phyloP scores from a whole-genome alignment of 176 grass and related monocot species.

The Leersia perrieri region DNA sequence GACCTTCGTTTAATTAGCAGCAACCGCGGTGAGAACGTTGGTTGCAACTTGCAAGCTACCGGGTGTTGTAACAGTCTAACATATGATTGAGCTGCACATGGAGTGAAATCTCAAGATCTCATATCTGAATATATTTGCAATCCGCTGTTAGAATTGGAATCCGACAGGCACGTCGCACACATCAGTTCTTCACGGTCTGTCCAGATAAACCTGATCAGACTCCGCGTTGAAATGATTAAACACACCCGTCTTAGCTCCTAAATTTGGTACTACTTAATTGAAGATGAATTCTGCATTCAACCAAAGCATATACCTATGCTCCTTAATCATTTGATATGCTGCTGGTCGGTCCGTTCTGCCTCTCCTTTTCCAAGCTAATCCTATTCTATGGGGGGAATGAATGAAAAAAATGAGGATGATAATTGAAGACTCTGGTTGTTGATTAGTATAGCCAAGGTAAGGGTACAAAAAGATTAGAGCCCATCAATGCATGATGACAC shows the following conservation, averaged over 20 bases:
- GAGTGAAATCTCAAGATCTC: neutral
- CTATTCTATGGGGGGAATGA: no score
- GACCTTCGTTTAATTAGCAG: no score
- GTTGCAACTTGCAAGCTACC: constrained; percentile 23
- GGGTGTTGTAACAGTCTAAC: constrained; percentile 5
- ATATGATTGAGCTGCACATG: constrained; percentile 16
- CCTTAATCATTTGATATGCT: neutral
- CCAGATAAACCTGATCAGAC: no score
- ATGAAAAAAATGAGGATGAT: neutral
- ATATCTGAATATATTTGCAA: neutral
- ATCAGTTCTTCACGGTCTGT: no score
- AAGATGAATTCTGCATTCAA: neutral
- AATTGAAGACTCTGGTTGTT: neutral
- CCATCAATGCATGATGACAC: neutral
- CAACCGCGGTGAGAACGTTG: neutral
- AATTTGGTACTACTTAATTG: neutral
- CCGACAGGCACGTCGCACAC: no score
- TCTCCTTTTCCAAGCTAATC: neutral
- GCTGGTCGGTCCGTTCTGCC: neutral
- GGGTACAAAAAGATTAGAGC: neutral
- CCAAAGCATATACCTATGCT: neutral
- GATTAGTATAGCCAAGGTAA: neutral
- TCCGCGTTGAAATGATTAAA: neutral
- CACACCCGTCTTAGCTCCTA: neutral
- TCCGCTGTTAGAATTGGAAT: neutral